These are phyloP conservation scores for Orbilia blumenaviensis DNA, from an alignment of 2,329 filamentous ascomycete species.

Conservation along the genomic window DNA sequence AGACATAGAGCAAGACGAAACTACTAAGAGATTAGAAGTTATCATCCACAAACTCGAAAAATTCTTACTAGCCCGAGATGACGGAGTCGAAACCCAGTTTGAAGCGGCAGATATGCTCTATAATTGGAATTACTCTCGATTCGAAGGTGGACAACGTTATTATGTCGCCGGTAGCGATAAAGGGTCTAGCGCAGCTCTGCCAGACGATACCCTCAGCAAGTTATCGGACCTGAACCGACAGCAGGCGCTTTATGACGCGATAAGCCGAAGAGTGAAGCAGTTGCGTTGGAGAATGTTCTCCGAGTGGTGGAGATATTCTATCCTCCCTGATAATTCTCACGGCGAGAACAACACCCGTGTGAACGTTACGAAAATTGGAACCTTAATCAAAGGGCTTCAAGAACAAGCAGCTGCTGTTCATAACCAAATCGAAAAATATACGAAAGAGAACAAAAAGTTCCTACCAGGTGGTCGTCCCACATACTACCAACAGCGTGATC, in stretches of 20 bases:
- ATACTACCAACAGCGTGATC: slow-evolving; percentile 59
- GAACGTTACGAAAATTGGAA: neutral
- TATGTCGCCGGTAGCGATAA: slow-evolving; percentile 55
- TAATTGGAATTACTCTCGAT: slow-evolving; percentile 58
- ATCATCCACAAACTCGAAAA: slow-evolving; percentile 58
- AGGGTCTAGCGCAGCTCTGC: slow-evolving; percentile 4
- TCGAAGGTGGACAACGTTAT: slow-evolving; percentile 58
- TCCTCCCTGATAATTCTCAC: slow-evolving; percentile 8
- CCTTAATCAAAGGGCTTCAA: neutral
- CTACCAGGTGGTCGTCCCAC: slow-evolving; percentile 54
- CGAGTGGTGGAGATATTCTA: slow-evolving; percentile 62
- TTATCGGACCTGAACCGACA: slow-evolving; percentile 49
- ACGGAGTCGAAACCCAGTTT: slow-evolving; percentile 59
- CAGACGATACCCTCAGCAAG: neutral
- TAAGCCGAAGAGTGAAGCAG: slow-evolving; percentile 52
- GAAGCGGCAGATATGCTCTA: slow-evolving; percentile 59
- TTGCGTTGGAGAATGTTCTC: slow-evolving; percentile 62
- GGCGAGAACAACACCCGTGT: neutral
- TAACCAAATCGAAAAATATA: neutral
- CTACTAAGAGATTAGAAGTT: slow-evolving; percentile 56
- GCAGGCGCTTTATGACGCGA: slow-evolving; percentile 43
- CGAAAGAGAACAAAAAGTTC: neutral
- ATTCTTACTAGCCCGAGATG: slow-evolving; percentile 58
- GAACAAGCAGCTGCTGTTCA: neutral
- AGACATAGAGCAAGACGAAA: neutral